These are phyloP conservation scores for Trichoderma pleuroti DNA, from an alignment of 2,329 filamentous ascomycete species.

Conservation along the genomic window DNA sequence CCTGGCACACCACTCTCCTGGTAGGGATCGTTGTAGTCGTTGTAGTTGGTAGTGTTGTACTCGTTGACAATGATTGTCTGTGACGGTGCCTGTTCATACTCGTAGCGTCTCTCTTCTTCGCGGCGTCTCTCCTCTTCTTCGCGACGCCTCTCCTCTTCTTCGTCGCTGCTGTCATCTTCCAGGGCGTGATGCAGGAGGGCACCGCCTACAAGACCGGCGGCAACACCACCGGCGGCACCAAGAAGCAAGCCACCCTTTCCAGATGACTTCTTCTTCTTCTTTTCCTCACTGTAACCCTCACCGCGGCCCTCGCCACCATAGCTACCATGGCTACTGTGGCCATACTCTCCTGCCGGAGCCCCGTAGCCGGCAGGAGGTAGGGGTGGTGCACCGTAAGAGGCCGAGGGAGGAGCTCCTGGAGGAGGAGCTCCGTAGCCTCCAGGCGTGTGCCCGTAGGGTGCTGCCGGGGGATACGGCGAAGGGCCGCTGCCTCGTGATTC, in stretches of 20 bases:
- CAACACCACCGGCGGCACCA: conserved; percentile 58
- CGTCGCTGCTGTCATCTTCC: conserved; percentile 25
- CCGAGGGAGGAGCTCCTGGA: neutral
- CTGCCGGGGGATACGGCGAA: conserved; percentile 6
- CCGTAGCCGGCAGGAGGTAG: conserved; percentile 22
- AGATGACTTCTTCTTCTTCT: conserved; percentile 37
- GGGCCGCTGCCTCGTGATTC: conserved; percentile 24
- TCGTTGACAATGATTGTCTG: conserved; percentile 16
- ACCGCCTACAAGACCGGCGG: conserved; percentile 54
- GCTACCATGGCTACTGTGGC: neutral
- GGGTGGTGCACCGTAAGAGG: conserved; percentile 20
- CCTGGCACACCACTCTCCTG: conserved; percentile 9
- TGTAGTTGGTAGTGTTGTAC: neutral
- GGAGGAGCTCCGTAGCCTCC: conserved; percentile 11
- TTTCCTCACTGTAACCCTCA: neutral
- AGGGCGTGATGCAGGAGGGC: conserved; percentile 56
- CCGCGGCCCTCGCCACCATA: neutral
- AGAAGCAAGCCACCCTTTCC: conserved; percentile 54
- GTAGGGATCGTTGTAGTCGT: conserved; percentile 8
- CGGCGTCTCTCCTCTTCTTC: conserved; percentile 18
- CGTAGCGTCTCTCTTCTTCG: neutral
- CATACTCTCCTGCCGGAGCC: conserved; percentile 19
- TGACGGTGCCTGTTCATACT: neutral
- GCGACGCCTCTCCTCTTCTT: conserved; percentile 11
- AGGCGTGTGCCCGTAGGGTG: neutral